Conservation (phyloP, 148 eudicot genomes). For the Nepenthes mirabilis region DNA sequence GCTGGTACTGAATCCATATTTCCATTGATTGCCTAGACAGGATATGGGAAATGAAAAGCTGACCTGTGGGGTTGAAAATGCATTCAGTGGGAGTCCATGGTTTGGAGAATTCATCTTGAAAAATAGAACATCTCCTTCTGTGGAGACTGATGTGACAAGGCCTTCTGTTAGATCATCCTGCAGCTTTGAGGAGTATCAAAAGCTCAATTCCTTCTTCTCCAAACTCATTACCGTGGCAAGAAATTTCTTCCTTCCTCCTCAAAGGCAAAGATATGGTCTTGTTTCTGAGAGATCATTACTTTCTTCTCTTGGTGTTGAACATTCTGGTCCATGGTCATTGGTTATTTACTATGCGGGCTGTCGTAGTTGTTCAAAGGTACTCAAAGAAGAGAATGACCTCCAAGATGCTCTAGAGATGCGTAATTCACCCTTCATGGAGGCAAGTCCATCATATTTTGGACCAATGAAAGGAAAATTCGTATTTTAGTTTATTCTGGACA, state of each 20-base stretch:
- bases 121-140: slow-evolving; percentile 19
- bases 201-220: slow-evolving; percentile 42
- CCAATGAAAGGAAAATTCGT: not conserved
- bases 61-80: slow-evolving; percentile 29
- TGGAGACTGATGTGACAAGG: slow-evolving; percentile 19
- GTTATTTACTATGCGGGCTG: slow-evolving; percentile 51
- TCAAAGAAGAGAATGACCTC: slow-evolving; percentile 40
- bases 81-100: slow-evolving; percentile 34
- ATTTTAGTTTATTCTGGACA: too few species aligned
- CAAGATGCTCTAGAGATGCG: slow-evolving; percentile 33
- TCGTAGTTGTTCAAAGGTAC: slow-evolving; percentile 46
- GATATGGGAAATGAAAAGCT: slow-evolving; percentile 32
- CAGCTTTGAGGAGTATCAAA: slow-evolving; percentile 38
- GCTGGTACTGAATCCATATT: slow-evolving; percentile 6
- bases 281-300: slow-evolving; percentile 49
- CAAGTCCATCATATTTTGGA: slow-evolving; percentile 7
- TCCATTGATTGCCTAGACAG: slow-evolving; percentile 21
- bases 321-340: slow-evolving; percentile 56
- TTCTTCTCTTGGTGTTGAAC: slow-evolving; percentile 39
- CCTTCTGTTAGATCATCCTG: slow-evolving; percentile 33
- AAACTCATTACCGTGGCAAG: slow-evolving; percentile 38
- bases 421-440: slow-evolving; percentile 50
- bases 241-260: slow-evolving; percentile 68
- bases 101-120: slow-evolving; percentile 31
- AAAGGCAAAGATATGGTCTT: slow-evolving; percentile 58